Evolutionary conservation across 2,329 filamentous ascomycete species (phyloP), one percentile per base, ranked within the genome.

Genomic region (Setomelanomma holmii): DNA sequence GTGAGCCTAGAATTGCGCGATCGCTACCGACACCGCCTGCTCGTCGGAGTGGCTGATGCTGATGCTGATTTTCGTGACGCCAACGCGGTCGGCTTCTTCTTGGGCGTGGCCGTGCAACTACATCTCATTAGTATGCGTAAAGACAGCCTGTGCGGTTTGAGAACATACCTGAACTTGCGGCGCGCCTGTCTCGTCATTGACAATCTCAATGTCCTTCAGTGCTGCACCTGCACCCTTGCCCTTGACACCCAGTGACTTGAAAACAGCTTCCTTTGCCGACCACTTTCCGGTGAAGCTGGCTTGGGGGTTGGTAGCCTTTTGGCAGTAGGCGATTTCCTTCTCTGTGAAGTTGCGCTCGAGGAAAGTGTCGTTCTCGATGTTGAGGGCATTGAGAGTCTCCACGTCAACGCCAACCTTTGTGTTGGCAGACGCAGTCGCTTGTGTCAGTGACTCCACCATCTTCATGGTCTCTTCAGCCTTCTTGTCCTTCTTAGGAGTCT

Each of bases 191-290:
- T 89, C 87, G 69, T 93, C 88, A 67, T 87, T 88, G 56, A 86
- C 76, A 66, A 99, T 93, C 79, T 99, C 96, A 79, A 99, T 99
- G 36, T 98, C 93, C 81, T 89, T 95, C 77, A 99, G 77, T 14
- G 91, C 83, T 53, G 95, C 93, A 60, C 96, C 95, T 8, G 89
- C 93, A 56, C 95, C 95, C 78, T 90, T 88, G 76, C 93, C 89
- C 64, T 84, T 79, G 11, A 98, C 93, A 62, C 93, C 92, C 12
- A 99, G 82, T 33, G 91, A 92, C 85, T 99, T 99, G 84, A 99
- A 99, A 1, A 99, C 93, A 22, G 95, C 95, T 79, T 99, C 95
- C 81, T 99, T 99, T 30, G 95, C 95, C 68, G 89, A 93, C 95
- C 95, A 99, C 64, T 92, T 87, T 43, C 95, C 95, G 4, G 93